These are phyloP conservation scores for Hypomontagnella submonticulosa DNA, from an alignment of 495 filamentous ascomycete species.

Conservation along the genomic window DNA sequence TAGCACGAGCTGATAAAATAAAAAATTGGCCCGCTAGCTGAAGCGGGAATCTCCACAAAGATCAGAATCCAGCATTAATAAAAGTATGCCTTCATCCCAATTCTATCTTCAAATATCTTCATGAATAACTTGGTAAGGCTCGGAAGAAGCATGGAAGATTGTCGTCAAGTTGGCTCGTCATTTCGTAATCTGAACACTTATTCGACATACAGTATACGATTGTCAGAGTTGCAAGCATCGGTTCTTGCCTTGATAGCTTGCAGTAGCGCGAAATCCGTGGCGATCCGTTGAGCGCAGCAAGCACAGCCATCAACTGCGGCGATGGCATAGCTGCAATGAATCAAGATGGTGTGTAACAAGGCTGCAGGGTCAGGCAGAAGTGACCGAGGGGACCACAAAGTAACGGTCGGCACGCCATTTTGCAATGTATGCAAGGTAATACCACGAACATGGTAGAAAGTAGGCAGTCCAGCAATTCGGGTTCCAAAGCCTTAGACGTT, in stretches of 20 bases:
- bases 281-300: constrained; percentile 23
- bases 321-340: constrained; percentile 15
- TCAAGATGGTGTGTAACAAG: constrained; percentile 22
- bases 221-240: constrained; percentile 20
- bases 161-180: not conserved
- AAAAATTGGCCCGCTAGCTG: constrained; percentile 25
- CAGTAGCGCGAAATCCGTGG: constrained; percentile 34
- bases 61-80: constrained; percentile 7
- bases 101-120: constrained; percentile 1
- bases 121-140: not conserved
- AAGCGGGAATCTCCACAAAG: constrained; percentile 10
- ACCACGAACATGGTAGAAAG: not conserved
- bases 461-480: constrained; percentile 1
- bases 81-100: constrained; percentile 9
- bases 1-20: constrained; percentile 37
- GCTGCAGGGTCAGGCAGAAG: constrained; percentile 27
- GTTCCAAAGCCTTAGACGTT: constrained; percentile 8
- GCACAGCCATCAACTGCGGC: constrained; percentile 43
- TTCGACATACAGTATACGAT: constrained; percentile 6
- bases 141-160: constrained; percentile 5
- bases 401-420: not conserved
- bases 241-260: constrained; percentile 33
- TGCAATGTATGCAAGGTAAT: constrained; percentile 6
- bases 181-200: constrained; percentile 24
- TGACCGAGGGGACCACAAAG: constrained; percentile 6